Evolutionary conservation across 306 rosid species (phyloP), one percentile per base, ranked within the genome.

Genomic region (Cyclanthera cordifolia): DNA sequence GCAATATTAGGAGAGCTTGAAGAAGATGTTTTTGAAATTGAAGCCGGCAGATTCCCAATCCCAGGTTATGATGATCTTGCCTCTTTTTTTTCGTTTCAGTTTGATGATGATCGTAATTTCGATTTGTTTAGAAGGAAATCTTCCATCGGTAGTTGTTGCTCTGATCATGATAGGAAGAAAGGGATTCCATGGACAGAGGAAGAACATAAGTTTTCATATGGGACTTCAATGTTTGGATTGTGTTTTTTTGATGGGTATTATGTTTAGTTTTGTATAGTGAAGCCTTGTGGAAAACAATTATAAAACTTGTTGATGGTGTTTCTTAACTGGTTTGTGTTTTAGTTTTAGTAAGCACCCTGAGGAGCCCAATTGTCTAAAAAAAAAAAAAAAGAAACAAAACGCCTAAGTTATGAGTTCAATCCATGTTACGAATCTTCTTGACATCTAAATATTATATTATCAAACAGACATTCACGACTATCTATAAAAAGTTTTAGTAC

Each of bases 141-240:
- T 73, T 74, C 72, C 0, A 21, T 73, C 17, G 76, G 79, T 53
- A 75, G 81, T 66, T 80, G 81, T 66, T 80, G 75, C 30, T 65
- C 89, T 63, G 96, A 92, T 70, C 96, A 87, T 64, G 98, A 92
- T 60, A 89, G 96, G 82, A 89, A 87, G 75, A 83, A 76, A 69
- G 88, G 88, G 41, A 74, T 83, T 55, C 88, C 88, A 6, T 83
- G 88, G 88, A 92, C 98, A 25, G 87, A 83, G 77, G 98, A 92
- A 10, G 98, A 92, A 73, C 98, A 92, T 85, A 41, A 81, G 67
- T 72, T 80, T 63, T 45, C 53, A 65, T 43, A 43, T 65, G 5
- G 37, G 21, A 43, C 21, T 64, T 63, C 3, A 13, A 0, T 4
- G 32, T 13, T 43, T 64, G 11, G 30, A 9, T 61, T 37, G 9